Evolutionary conservation across 495 filamentous ascomycete species (phyloP), one percentile per base, ranked within the genome.

Genomic region (Cladorrhinum samala): DNA sequence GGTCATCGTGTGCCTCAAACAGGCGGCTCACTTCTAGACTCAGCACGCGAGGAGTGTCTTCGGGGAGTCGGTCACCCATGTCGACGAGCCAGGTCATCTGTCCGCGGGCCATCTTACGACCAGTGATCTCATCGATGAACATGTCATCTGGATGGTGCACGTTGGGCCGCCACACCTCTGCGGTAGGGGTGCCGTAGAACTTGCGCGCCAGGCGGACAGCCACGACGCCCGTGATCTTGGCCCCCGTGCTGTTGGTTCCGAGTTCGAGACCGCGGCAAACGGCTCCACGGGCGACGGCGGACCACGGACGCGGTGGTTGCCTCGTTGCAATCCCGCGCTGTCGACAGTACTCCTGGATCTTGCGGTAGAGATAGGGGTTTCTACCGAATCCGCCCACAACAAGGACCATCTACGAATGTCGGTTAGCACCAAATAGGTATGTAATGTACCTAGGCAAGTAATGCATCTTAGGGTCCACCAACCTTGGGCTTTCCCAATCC

Each of bases 331-430:
- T 59, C 42, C 52, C 49, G 19, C 48, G 47, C 25, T 50, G 33
- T 11, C 43, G 17, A 20, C 57, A 59, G 49, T 60, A 53, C 40
- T 56, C 53, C 27, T 53, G 24, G 41, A 60, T 50, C 24, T 47
- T 49, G 6, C 17, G 17, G 45, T 53, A 56, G 39, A 60, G 49
- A 41, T 56, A 56, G 19, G 23, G 44, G 39, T 60, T 60, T 23
- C 47, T 13, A 9, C 57, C 57, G 49, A 60, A 60, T 17, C 57
- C 57, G 41, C 57, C 57, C 9, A 60, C 57, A 7, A 60, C 53
- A 19, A 60, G 50, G 9, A 60, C 57, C 52, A 53, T 51, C 53
- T 49, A 46, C 6, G 3, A 19, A 37, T 37, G 6, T 37, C n/a
- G n/a, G n/a, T n/a, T n/a, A n/a, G n/a, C n/a, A n/a, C n/a, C n/a